Conservation (phyloP, 495 filamentous ascomycete genomes). For the Hyaloscypha hepaticicola region DNA sequence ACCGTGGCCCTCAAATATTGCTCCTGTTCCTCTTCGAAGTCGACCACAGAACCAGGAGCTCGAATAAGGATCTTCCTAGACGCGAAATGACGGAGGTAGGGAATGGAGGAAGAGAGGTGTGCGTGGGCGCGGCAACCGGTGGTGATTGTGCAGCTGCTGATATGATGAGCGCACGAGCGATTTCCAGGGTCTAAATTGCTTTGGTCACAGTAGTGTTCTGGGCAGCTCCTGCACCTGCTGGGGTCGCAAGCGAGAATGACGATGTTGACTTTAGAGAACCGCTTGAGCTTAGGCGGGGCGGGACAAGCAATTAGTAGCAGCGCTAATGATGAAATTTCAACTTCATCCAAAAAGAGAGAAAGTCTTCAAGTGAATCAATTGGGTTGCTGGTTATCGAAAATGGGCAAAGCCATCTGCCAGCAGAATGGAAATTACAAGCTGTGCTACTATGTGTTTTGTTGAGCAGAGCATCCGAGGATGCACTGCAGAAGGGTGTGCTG, state of each 20-base stretch:
- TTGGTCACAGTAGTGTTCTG: background rate
- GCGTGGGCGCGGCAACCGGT: background rate
- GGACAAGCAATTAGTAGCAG: background rate
- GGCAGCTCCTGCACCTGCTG: background rate
- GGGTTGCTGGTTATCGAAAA: background rate
- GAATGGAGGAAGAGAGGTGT: background rate
- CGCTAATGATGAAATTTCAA: too few species aligned
- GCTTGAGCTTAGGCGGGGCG: too few species aligned
- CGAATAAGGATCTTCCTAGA: background rate
- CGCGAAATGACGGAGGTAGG: background rate
- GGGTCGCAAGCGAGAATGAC: background rate
- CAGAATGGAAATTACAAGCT: background rate
- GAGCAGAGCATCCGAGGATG: background rate
- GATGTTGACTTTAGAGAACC: background rate
- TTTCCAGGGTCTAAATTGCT: background rate
- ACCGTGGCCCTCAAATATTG: background rate
- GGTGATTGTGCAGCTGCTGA: background rate
- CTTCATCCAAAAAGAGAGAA: too few species aligned
- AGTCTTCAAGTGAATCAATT: too few species aligned
- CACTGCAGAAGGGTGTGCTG: background rate
- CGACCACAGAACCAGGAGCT: background rate
- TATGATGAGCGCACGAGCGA: background rate
- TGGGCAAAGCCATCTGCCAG: background rate
- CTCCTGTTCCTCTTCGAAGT: background rate
- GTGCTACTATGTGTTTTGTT: background rate